These are phyloP conservation scores for Royoungia palumana DNA, from an alignment of 768 basidiomycete genomes.

Conservation along the genomic window DNA sequence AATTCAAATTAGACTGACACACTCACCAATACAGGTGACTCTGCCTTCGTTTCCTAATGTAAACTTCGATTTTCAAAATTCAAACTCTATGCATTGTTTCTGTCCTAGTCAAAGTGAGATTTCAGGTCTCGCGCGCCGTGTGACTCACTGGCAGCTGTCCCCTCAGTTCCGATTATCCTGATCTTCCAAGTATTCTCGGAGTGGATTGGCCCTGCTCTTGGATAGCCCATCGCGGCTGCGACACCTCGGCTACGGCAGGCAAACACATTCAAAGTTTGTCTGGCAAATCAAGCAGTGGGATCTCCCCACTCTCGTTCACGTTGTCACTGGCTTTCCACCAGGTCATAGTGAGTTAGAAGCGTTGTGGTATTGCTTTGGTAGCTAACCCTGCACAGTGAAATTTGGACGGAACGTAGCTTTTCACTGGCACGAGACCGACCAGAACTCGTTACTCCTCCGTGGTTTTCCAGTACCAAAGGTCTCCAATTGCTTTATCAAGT, in stretches of 20 bases:
- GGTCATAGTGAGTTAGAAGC: constrained; percentile 36
- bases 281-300: constrained; percentile 47
- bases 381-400: constrained; percentile 51
- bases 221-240: constrained; percentile 36
- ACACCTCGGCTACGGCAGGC: constrained; percentile 52
- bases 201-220: constrained; percentile 11
- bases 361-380: constrained; percentile 50
- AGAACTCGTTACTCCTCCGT: constrained; percentile 44
- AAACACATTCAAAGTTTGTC: constrained; percentile 51
- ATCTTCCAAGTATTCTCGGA: too few relatives aligned
- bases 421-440: constrained; percentile 44
- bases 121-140: too few relatives aligned
- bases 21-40: too few relatives aligned
- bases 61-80: too few relatives aligned
- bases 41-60: too few relatives aligned
- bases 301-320: constrained; percentile 49
- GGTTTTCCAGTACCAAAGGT: constrained; percentile 44
- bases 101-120: too few relatives aligned
- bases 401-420: constrained; percentile 58
- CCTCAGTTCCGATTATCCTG: too few relatives aligned
- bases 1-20: too few relatives aligned
- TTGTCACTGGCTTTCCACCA: constrained; percentile 51
- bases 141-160: too few relatives aligned
- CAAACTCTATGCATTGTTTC: too few relatives aligned
- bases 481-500: constrained; percentile 56